Conservation (phyloP, 106 monocot genomes). For the Dendrobium nobile region DNA sequence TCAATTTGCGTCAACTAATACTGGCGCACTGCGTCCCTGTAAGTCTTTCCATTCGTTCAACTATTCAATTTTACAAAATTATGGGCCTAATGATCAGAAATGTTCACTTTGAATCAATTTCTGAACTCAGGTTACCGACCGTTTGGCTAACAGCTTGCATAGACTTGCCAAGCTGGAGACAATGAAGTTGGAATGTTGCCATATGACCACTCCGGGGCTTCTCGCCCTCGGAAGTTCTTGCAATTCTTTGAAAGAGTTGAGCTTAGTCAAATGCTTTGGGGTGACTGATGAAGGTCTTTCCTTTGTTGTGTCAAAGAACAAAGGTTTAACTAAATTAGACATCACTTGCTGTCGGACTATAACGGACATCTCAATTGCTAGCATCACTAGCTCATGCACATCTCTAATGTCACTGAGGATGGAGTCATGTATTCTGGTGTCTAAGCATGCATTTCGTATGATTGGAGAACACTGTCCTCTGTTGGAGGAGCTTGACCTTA, state of each 20-base stretch:
- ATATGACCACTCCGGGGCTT: conserved; percentile 34
- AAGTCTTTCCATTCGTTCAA: conserved; percentile 16
- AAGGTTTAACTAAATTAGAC: conserved; percentile 56
- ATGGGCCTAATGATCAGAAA: not conserved
- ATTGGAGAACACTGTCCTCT: conserved; percentile 52
- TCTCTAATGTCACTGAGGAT: conserved; percentile 60
- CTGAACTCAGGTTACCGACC: conserved; percentile 41
- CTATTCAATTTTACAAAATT: not conserved
- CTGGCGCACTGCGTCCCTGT: conserved; percentile 52
- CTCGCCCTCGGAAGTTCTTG: conserved; percentile 38
- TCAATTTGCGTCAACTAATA: conserved; percentile 40
- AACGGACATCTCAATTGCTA: conserved; percentile 42
- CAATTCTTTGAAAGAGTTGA: conserved; percentile 47
- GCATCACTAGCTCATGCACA: conserved; percentile 52
- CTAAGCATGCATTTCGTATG: conserved; percentile 35
- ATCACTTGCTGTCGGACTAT: conserved; percentile 75
- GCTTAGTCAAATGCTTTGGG: conserved; percentile 74
- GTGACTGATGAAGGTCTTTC: conserved; percentile 69
- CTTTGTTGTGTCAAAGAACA: conserved; percentile 41
- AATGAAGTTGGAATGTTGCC: conserved; percentile 60
- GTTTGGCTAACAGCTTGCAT: conserved; percentile 28
- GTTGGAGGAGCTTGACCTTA: conserved; percentile 73
- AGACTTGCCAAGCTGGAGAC: conserved; percentile 37
- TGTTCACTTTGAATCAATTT: not conserved
- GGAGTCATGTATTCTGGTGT: conserved; percentile 74